Evolutionary conservation across 2,329 filamentous ascomycete genomes (phyloP).

Genomic region (Monilinia polystroma): DNA sequence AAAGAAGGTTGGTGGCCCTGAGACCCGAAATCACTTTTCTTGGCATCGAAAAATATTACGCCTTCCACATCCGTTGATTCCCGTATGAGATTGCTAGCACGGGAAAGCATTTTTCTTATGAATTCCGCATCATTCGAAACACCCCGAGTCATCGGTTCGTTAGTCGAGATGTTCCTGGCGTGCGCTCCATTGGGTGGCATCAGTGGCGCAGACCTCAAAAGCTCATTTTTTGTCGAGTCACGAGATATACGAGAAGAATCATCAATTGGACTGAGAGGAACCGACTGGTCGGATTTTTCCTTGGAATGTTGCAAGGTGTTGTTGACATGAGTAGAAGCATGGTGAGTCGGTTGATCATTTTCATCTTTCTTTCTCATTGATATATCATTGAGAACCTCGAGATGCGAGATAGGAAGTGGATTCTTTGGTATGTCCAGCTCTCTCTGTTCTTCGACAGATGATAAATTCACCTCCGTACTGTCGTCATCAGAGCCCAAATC

Average conservation of each 20-base stretch:
- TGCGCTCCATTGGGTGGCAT: neutral
- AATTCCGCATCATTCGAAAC: conserved; percentile 20
- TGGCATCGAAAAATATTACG: conserved; percentile 36
- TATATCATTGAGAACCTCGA: neutral
- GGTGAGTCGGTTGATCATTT: neutral
- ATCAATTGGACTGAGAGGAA: neutral
- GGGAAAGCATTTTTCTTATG: conserved; percentile 33
- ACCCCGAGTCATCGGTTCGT: neutral
- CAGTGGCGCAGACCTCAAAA: too few species aligned
- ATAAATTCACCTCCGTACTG: neutral
- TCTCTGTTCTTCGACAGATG: neutral
- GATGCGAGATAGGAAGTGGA: neutral
- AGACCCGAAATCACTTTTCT: conserved; percentile 15
- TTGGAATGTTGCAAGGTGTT: neutral
- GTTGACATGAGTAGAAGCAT: neutral
- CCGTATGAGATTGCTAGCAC: conserved; percentile 37
- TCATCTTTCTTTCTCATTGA: neutral
- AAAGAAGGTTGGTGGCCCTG: neutral
- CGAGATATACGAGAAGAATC: neutral
- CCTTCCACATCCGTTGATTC: conserved; percentile 37
- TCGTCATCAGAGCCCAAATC: neutral
- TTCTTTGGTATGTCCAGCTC: neutral
- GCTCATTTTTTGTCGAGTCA: neutral
- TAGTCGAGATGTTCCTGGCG: neutral
- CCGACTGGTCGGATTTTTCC: neutral